Base-by-base conservation (phyloP, 495 filamentous ascomycete genomes). In the Hyaloscypha finlandica region DNA sequence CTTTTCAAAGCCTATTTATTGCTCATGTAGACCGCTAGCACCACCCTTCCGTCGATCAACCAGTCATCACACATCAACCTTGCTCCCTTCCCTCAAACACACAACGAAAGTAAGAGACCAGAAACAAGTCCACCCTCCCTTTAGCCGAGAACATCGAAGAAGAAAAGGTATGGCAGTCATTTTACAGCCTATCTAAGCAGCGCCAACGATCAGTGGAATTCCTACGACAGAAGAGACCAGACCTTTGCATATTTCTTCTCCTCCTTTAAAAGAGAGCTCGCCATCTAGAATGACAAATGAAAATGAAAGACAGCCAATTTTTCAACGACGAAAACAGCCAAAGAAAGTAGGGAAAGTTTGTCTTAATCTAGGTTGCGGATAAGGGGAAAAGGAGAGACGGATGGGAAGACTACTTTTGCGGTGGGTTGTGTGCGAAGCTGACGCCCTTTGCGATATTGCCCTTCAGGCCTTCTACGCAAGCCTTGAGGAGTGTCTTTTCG, bases 381-480 rank as follows among this genome's bases (percentile, higher is more conserved):
- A 25, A 55, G 61, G 53, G 51, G 29, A 35, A 54, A 56, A 51
- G 69, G 42, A 55, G 55, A 59, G 48, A 60, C 19, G 56, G 14
- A 70, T 52, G 63, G 72, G 69, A 53, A 69, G 75, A 83, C 87
- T 83, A 89, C 86, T 88, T 89, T 85, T 87, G 83, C 69, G 90
- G 87, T 70, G 93, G 87, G 83, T 89, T 93, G 85, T 93, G 86
- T 75, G 77, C 86, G 76, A 98, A 99, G 73, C 90, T 88, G 71
- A 97, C 81, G 72, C 95, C 95, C 86, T 97, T 97, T 72, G 86
- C 79, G 74, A 99, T 97, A 80, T 97, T 99, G 82, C 85, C 89
- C 85, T 92, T 90, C 35, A 99, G 84, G 62, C 87, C 95, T 68
- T 81, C 79, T 71, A 89, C 82, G 75, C 84, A 87, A 69, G 84